Conservation (phyloP, 2,329 filamentous ascomycete species). For the Acephala macrosclerotiorum region DNA sequence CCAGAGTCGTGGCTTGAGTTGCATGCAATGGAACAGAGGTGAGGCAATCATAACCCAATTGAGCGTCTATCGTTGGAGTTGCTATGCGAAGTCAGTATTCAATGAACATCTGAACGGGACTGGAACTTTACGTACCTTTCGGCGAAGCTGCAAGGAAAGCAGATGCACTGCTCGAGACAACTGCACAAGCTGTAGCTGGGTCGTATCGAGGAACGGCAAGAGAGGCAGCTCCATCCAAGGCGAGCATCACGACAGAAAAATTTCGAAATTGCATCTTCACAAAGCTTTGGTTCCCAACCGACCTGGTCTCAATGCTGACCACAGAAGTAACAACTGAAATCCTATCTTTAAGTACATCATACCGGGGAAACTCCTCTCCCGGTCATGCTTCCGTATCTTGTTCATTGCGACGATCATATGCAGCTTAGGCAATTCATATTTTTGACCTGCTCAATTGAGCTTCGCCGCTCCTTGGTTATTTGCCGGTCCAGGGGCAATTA, state of each 20-base stretch:
- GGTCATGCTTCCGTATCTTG: neutral
- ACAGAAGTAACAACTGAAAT: neutral
- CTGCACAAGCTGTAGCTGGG: constrained; percentile 13
- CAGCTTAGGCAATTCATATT: neutral
- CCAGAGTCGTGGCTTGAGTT: constrained; percentile 22
- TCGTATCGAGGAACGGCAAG: constrained; percentile 4
- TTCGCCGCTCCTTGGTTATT: neutral
- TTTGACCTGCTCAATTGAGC: constrained; percentile 8
- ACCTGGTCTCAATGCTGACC: neutral
- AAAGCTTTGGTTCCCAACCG: neutral
- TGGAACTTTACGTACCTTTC: constrained; percentile 4
- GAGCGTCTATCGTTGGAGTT: constrained; percentile 23
- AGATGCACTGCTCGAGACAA: constrained; percentile 16
- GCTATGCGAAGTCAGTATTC: neutral
- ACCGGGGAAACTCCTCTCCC: neutral
- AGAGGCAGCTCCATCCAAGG: neutral
- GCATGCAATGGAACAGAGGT: constrained; percentile 28
- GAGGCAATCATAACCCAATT: constrained; percentile 30
- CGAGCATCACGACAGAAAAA: neutral
- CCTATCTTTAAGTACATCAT: neutral
- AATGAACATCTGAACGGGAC: neutral
- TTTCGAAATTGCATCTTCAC: neutral
- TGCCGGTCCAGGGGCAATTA: neutral
- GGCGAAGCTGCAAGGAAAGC: constrained; percentile 10
- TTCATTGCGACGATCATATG: constrained; percentile 6